Percentiles rank a stretch among this genome's conserved stretches.
Conservation (phyloP, 345 rosid genomes). For the Psidium friedrichsthalianum region DNA sequence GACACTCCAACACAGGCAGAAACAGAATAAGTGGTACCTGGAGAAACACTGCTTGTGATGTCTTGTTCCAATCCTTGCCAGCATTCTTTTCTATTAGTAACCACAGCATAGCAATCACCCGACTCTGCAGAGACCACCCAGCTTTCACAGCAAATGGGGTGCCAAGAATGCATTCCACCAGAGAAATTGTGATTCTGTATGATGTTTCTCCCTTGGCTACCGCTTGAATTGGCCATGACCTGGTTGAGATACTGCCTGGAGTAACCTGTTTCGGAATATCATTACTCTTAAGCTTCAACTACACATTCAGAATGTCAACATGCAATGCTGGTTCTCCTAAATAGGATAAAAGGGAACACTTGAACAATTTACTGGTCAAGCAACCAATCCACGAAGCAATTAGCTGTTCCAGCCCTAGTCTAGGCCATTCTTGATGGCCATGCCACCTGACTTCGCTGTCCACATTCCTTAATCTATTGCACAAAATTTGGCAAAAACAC, state of each 20-base stretch:
- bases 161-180: slow-evolving; percentile 60
- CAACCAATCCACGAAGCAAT: neutral
- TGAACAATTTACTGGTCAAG: neutral
- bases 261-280: neutral
- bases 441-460: neutral
- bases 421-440: neutral
- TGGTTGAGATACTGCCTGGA: slow-evolving; percentile 15
- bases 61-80: slow-evolving; percentile 98
- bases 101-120: slow-evolving; percentile 50
- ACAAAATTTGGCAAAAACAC: neutral
- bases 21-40: slow-evolving; percentile 44
- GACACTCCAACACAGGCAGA: slow-evolving; percentile 67
- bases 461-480: neutral
- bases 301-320: neutral
- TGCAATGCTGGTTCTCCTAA: neutral
- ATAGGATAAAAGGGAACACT: neutral
- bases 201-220: slow-evolving; percentile 25
- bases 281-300: neutral
- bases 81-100: slow-evolving; percentile 66
- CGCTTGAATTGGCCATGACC: slow-evolving; percentile 12
- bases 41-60: slow-evolving; percentile 52
- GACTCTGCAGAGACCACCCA: slow-evolving; percentile 40
- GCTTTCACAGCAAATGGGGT: slow-evolving; percentile 56
- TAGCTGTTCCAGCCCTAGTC: neutral
- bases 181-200: slow-evolving; percentile 72